Conservation (phyloP, 768 basidiomycete genomes). For the Russula vinacea region DNA sequence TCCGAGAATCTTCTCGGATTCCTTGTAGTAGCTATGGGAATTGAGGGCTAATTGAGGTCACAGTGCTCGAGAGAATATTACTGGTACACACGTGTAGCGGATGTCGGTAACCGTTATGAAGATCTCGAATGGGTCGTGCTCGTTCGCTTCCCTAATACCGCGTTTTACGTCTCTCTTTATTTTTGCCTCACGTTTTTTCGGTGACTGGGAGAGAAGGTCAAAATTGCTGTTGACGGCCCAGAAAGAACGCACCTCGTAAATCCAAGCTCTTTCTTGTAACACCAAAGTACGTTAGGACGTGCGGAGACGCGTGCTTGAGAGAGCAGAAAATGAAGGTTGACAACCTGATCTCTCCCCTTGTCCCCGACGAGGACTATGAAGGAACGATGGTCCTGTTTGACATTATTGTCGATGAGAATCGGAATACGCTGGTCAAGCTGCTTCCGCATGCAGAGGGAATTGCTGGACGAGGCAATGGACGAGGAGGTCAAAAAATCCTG, state of each 20-base stretch:
- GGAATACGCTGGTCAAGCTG: constrained; percentile 92
- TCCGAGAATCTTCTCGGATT: constrained; percentile 93
- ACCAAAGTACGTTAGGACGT: constrained; percentile 92
- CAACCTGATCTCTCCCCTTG: constrained; percentile 90
- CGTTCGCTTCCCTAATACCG: constrained; percentile 89
- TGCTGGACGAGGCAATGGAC: not conserved
- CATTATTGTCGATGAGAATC: constrained; percentile 88
- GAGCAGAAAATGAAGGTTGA: constrained; percentile 92
- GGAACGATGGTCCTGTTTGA: constrained; percentile 86
- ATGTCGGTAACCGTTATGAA: constrained; percentile 99
- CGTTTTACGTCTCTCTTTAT: constrained; percentile 95
- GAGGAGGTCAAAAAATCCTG: not conserved
- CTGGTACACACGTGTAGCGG: constrained; percentile 76
- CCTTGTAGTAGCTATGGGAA: constrained; percentile 77
- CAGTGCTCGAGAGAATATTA: not conserved
- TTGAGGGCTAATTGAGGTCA: too few relatives aligned
- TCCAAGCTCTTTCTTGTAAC: constrained; percentile 97
- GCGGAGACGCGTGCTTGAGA: constrained; percentile 89
- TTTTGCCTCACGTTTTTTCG: constrained; percentile 96
- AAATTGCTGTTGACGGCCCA: not conserved
- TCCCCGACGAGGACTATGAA: constrained; percentile 98
- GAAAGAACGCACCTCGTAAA: constrained; percentile 72
- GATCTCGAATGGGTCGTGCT: constrained; percentile 96
- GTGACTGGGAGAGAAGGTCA: constrained; percentile 52
- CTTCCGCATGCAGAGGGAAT: constrained; percentile 57